A percentile compares a stretch with the other conserved stretches of the same genome.
These are phyloP conservation scores for Candida oleophila DNA, from an alignment of 805 yeast species.

Conservation along the genomic window DNA sequence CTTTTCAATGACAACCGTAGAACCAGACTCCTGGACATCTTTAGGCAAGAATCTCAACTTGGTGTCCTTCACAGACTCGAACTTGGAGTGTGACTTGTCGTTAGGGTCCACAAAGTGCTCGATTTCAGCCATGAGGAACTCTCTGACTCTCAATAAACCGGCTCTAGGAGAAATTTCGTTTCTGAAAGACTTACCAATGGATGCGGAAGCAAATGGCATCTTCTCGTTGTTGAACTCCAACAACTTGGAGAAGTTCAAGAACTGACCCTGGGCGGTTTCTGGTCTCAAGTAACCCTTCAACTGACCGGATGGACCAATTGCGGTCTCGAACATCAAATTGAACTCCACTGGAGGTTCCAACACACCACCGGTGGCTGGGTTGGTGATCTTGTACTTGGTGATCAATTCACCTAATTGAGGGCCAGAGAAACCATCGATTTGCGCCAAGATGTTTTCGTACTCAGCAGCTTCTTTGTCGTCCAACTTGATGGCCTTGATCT, in stretches of 20 bases:
- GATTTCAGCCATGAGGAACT: conserved; percentile 98
- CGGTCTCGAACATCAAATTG: conserved; percentile 98
- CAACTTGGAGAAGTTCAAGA: conserved; percentile 89
- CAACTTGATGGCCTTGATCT: conserved; percentile 81
- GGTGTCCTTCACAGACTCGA: conserved; percentile 70
- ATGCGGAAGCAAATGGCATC: conserved; percentile 99
- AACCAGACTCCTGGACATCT: conserved; percentile 84
- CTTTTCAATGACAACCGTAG: conserved; percentile 60
- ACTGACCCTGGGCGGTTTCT: conserved; percentile 99
- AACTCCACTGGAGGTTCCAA: conserved; percentile 91
- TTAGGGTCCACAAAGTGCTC: conserved; percentile 97
- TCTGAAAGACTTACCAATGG: conserved; percentile 98
- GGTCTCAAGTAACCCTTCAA: conserved; percentile 95
- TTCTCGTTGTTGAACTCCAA: conserved; percentile 91
- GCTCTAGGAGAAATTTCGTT: conserved; percentile 98
- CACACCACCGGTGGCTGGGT: conserved; percentile 86
- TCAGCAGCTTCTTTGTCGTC: conserved; percentile 78
- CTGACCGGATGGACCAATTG: conserved; percentile 98
- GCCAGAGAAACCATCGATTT: conserved; percentile 95
- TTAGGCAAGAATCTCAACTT: conserved; percentile 80
- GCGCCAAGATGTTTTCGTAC: conserved; percentile 84
- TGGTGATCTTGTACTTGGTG: conserved; percentile 75
- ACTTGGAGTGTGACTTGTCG: conserved; percentile 79
- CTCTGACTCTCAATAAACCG: conserved; percentile 96
- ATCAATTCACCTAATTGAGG: conserved; percentile 88